These are phyloP conservation scores for Nepenthes gracilis DNA, from an alignment of 148 eudicot genomes.

Conservation along the genomic window DNA sequence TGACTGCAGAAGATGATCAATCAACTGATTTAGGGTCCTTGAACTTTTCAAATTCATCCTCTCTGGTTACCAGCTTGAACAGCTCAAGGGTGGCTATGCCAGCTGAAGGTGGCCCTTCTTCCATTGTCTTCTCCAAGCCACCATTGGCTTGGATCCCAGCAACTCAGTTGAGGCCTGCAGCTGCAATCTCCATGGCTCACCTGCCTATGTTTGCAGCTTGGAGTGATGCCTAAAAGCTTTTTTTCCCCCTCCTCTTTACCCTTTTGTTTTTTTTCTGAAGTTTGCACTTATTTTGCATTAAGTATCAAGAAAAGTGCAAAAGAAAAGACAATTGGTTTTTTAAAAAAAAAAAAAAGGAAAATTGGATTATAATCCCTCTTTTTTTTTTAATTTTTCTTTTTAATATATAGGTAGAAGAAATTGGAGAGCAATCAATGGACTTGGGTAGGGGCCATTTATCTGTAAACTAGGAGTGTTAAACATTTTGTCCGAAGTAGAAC, in stretches of 20 bases:
- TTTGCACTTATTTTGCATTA: too few species aligned
- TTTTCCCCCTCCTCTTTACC: background rate
- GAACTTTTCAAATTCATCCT: slow-evolving; percentile 42
- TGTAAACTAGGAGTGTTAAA: too few species aligned
- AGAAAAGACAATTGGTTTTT: too few species aligned
- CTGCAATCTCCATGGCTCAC: slow-evolving; percentile 31
- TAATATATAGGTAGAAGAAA: too few species aligned
- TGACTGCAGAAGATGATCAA: slow-evolving; percentile 3
- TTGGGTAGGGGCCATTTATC: too few species aligned
- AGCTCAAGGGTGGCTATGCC: slow-evolving; percentile 82
- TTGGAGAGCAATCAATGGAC: too few species aligned
- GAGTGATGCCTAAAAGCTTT: slow-evolving; percentile 20
- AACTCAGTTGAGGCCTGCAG: slow-evolving; percentile 22
- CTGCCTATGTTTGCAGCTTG: slow-evolving; percentile 66
- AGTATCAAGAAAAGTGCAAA: background rate
- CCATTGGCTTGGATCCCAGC: slow-evolving; percentile 27
- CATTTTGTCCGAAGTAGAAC: too few species aligned
- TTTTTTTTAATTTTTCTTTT: too few species aligned
- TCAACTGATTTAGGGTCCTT: slow-evolving; percentile 11
- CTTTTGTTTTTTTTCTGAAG: background rate
- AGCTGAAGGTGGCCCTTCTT: slow-evolving; percentile 20
- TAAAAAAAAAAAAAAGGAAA: too few species aligned
- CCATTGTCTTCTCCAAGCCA: slow-evolving; percentile 12
- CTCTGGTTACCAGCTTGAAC: slow-evolving; percentile 57
- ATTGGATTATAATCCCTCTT: too few species aligned